phyloP scores from a whole-genome alignment of 306 rosid species.

The Castanea sativa region DNA sequence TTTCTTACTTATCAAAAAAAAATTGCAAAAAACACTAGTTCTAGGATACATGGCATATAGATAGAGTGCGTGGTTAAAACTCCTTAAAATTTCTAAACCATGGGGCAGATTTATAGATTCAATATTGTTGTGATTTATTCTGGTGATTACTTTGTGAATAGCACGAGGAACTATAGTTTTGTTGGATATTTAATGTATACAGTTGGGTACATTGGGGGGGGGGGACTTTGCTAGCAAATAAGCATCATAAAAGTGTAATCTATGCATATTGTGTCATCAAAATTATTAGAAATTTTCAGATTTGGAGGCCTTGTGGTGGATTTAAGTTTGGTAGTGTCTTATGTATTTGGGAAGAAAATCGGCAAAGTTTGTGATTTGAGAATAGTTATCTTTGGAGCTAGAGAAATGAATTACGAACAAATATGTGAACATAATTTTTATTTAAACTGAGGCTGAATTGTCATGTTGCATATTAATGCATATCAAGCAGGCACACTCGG shows the following conservation, averaged over 20 bases:
- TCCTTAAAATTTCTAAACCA: not conserved
- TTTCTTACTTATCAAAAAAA: not conserved
- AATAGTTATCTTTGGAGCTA: not conserved
- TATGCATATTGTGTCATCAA: not conserved
- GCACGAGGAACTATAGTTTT: not conserved
- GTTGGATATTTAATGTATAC: not conserved
- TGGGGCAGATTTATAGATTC: not conserved
- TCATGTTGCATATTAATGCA: not conserved
- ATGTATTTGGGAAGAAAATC: not conserved
- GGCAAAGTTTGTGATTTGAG: not conserved
- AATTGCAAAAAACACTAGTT: not conserved
- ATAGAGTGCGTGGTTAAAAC: not conserved
- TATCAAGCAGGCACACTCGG: not conserved
- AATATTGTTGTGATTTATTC: not conserved
- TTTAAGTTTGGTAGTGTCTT: not conserved
- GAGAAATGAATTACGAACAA: not conserved
- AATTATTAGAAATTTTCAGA: not conserved
- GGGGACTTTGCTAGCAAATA: not conserved
- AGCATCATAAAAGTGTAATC: not conserved
- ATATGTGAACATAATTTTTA: not conserved
- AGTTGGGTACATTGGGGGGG: not conserved
- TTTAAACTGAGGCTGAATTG: not conserved
- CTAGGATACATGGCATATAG: not conserved
- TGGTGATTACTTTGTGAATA: not conserved
- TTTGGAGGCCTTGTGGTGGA: not conserved